Evolutionary conservation across 352 stramenopile species (phyloP).

Genomic region (Globisporangium canariense): DNA sequence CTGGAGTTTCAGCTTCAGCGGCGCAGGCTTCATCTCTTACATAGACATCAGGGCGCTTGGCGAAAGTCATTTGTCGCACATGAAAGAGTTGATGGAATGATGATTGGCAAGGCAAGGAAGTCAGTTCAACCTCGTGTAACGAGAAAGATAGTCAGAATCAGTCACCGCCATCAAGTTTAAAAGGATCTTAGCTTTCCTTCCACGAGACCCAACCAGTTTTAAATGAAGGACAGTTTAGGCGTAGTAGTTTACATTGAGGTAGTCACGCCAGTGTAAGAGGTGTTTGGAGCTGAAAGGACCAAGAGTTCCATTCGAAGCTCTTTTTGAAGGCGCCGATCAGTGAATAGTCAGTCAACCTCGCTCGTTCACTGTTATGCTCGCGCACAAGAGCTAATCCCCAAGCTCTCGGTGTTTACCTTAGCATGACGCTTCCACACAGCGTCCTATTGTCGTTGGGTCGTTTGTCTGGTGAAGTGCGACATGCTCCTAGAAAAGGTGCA

Average conservation of each 20-base stretch:
- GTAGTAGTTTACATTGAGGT: neutral
- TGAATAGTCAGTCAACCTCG: no score
- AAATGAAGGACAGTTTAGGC: neutral
- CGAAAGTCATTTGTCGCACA: no score
- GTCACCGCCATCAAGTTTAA: neutral
- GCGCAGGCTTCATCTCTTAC: no score
- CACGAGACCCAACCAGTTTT: no score
- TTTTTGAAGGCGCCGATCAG: neutral
- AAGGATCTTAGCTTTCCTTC: neutral
- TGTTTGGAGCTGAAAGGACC: neutral
- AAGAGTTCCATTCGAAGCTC: neutral
- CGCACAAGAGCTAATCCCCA: neutral
- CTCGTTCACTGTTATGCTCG: neutral
- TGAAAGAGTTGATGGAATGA: no score
- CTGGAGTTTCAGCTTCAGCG: no score
- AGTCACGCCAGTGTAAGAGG: neutral
- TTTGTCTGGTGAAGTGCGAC: neutral
- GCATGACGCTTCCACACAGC: neutral
- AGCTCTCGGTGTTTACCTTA: slow-evolving; percentile 1
- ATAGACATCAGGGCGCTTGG: no score
- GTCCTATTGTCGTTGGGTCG: neutral
- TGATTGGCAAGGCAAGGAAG: neutral
- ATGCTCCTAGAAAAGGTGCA: neutral
- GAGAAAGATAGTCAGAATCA: neutral
- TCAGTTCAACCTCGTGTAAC: neutral